A percentile compares a stretch with the other conserved stretches of the same genome.
These are phyloP conservation scores for Neopestalotiopsis sp. DNA, from an alignment of 2,329 filamentous ascomycete species.

Conservation along the genomic window DNA sequence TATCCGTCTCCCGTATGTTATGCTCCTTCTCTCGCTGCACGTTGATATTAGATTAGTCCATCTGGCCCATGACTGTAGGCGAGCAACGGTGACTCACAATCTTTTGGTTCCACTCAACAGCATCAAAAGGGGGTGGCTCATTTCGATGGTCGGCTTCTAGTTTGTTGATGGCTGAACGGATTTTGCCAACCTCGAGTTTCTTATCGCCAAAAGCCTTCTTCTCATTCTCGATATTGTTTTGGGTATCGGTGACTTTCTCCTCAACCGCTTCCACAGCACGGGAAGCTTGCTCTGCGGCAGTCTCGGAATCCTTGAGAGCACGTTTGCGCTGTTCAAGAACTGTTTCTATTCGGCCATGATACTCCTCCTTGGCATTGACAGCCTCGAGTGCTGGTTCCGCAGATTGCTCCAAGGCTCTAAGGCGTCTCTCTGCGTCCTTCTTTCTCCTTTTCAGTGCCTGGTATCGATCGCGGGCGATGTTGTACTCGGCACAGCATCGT, in stretches of 20 bases:
- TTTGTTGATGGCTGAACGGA: constrained; percentile 62
- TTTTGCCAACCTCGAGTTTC: constrained; percentile 40
- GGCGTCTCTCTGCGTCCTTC: constrained; percentile 58
- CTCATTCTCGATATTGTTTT: constrained; percentile 55
- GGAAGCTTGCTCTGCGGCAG: constrained; percentile 49
- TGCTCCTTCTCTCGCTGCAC: constrained; percentile 66
- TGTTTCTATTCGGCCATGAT: constrained; percentile 61
- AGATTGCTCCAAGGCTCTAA: constrained; percentile 62
- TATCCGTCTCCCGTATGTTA: constrained; percentile 55
- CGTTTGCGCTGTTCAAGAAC: constrained; percentile 60
- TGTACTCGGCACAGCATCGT: constrained; percentile 70
- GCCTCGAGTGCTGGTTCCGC: constrained; percentile 71
- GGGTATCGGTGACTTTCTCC: constrained; percentile 49
- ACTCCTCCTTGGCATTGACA: constrained; percentile 72
- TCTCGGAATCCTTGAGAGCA: constrained; percentile 59
- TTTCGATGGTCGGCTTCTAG: constrained; percentile 69
- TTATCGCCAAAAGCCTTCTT: constrained; percentile 53
- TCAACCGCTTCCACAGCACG: constrained; percentile 39
- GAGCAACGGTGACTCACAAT: constrained; percentile 59
- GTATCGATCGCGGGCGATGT: constrained; percentile 53
- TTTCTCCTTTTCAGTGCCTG: constrained; percentile 59
- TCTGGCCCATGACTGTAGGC: background rate
- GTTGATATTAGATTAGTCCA: background rate
- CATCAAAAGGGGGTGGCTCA: constrained; percentile 70
- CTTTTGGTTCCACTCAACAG: constrained; percentile 71